phyloP scores from a whole-genome alignment of 306 rosid species.

The Dryas alaskensis region DNA sequence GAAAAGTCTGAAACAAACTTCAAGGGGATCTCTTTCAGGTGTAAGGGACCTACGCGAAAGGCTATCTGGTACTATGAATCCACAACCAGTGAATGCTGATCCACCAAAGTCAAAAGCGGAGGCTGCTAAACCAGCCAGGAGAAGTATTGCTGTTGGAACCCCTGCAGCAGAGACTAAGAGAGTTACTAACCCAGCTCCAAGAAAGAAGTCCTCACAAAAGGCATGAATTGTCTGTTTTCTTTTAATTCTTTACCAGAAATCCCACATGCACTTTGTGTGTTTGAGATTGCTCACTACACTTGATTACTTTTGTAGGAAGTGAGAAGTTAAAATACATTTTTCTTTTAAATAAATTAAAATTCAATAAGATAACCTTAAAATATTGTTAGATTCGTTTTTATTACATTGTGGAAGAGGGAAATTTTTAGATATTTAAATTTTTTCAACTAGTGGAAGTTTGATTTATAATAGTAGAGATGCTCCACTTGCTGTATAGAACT shows the following conservation, averaged over 20 bases:
- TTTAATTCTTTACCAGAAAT: background rate
- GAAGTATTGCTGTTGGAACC: slow-evolving; percentile 41
- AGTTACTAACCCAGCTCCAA: slow-evolving; percentile 51
- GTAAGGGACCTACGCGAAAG: slow-evolving; percentile 82
- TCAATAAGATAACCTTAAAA: background rate
- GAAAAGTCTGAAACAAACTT: slow-evolving; percentile 65
- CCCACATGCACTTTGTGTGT: background rate
- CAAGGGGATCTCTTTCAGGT: slow-evolving; percentile 53
- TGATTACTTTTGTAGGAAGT: background rate
- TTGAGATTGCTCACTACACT: background rate
- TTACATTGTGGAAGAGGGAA: background rate
- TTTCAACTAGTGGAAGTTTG: background rate
- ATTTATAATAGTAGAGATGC: background rate
- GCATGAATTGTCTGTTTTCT: slow-evolving; percentile 31
- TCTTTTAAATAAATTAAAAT: too few species aligned
- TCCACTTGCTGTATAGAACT: background rate
- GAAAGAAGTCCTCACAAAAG: slow-evolving; percentile 58
- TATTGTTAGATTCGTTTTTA: background rate
- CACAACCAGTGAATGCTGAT: slow-evolving; percentile 59
- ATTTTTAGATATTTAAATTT: background rate
- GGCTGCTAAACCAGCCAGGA: slow-evolving; percentile 48
- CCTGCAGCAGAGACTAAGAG: slow-evolving; percentile 45
- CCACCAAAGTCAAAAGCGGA: slow-evolving; percentile 61
- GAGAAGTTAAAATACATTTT: too few species aligned
- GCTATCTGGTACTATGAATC: slow-evolving; percentile 70